A percentile compares a stretch with the other conserved stretches of the same genome.
phyloP scores from a whole-genome alignment of 345 rosid genomes.

The Acer yangbiense region DNA sequence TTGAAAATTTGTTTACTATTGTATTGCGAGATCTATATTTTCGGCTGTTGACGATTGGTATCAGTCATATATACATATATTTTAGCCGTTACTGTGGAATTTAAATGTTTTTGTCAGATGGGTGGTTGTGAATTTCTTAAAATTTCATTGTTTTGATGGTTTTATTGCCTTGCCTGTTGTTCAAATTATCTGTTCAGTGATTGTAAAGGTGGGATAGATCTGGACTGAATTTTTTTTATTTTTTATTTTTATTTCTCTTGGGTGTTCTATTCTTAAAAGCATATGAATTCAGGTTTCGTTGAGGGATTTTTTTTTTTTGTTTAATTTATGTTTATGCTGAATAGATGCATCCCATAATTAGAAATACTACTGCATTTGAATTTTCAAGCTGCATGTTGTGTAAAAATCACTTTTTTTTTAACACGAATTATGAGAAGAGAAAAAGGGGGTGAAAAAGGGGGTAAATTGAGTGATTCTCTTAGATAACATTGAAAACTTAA shows the following conservation, averaged over 20 bases:
- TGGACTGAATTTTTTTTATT: constrained; percentile 4
- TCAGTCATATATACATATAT: background rate
- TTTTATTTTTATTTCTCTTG: background rate
- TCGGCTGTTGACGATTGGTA: background rate
- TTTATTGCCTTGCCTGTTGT: background rate
- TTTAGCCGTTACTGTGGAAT: constrained; percentile 2
- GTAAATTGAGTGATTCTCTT: background rate
- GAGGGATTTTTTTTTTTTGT: background rate
- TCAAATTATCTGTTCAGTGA: background rate
- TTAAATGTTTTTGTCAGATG: background rate
- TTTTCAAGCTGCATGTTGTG: background rate
- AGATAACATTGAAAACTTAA: background rate
- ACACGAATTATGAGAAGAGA: background rate
- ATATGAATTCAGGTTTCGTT: no score
- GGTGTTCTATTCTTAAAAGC: no score
- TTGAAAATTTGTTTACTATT: background rate
- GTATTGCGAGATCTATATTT: constrained; percentile 25
- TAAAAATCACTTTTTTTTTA: background rate
- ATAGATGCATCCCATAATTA: background rate
- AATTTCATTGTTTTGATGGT: background rate
- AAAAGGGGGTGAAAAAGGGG: background rate
- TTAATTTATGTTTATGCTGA: background rate
- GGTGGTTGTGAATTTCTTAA: background rate
- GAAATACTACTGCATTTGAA: background rate
- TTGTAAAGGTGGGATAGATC: constrained; percentile 18